Conservation (phyloP, 1,284 basidiomycete genomes). For the Fomitopsis pinicola region DNA sequence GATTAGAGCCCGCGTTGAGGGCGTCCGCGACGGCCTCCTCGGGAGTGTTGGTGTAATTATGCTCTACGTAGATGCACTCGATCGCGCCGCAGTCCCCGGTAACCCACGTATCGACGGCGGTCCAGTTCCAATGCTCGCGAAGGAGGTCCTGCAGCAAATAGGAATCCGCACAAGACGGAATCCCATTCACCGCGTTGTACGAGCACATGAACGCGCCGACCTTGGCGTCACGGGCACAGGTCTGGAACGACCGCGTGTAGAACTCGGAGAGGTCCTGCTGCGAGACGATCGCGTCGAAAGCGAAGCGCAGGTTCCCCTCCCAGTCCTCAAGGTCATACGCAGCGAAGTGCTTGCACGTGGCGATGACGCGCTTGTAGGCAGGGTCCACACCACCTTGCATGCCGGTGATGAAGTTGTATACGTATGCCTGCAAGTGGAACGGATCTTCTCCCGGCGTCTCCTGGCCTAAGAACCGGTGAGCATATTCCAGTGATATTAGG, state of each 20-base stretch:
- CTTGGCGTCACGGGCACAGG: constrained; percentile 53
- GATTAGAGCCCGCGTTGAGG: constrained; percentile 49
- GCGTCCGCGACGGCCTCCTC: constrained; percentile 45
- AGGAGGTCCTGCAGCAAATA: constrained; percentile 49
- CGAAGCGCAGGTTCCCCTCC: constrained; percentile 41
- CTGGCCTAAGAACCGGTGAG: constrained; percentile 24
- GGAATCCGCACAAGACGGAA: constrained; percentile 48
- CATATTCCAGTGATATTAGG: background rate
- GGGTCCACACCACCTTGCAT: constrained; percentile 54
- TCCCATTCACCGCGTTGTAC: constrained; percentile 56
- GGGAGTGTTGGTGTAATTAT: constrained; percentile 41
- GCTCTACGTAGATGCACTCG: constrained; percentile 42
- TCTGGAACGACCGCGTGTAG: constrained; percentile 52
- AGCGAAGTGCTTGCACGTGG: constrained; percentile 57
- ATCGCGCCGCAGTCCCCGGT: constrained; percentile 39
- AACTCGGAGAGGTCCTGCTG: constrained; percentile 53
- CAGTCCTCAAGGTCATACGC: constrained; percentile 55
- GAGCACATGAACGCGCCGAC: constrained; percentile 57
- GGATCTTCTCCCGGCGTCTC: constrained; percentile 60
- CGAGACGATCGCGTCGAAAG: constrained; percentile 49
- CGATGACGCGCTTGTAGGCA: constrained; percentile 40
- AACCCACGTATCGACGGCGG: constrained; percentile 48
- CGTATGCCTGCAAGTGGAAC: constrained; percentile 48
- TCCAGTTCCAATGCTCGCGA: constrained; percentile 43
- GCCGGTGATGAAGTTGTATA: constrained; percentile 47